A percentile compares a stretch with the other conserved stretches of the same genome.
These are phyloP conservation scores for Quercus engelmannii DNA, from an alignment of 306 rosid species.

Conservation along the genomic window DNA sequence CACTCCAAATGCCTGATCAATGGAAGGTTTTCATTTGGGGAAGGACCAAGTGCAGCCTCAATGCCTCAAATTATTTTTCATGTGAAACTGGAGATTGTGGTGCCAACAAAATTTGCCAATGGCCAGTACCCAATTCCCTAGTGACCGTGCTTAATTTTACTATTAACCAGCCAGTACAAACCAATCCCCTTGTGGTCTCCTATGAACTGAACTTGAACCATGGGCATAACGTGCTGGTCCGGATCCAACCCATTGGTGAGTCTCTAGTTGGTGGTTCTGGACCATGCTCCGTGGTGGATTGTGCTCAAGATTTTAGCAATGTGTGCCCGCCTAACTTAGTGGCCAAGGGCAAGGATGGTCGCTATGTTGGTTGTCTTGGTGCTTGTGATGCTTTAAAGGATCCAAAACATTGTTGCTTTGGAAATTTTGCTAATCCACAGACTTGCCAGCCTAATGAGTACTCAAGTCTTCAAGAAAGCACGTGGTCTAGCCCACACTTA, in stretches of 20 bases:
- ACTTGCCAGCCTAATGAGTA: conserved; percentile 8
- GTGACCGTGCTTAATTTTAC: conserved; percentile 25
- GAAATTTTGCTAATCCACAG: background rate
- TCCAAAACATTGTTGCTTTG: conserved; percentile 31
- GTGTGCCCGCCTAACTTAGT: conserved; percentile 15
- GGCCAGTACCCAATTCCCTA: conserved; percentile 10
- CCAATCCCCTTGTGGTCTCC: conserved; percentile 14
- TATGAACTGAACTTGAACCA: conserved; percentile 40
- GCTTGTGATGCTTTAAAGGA: conserved; percentile 31
- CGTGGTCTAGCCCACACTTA: conserved; percentile 26
- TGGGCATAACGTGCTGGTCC: conserved; percentile 28
- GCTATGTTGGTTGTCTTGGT: conserved; percentile 32
- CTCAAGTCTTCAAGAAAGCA: conserved; percentile 5
- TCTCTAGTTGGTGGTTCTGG: conserved; percentile 22
- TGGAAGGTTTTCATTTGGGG: too few species aligned
- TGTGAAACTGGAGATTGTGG: conserved; percentile 30
- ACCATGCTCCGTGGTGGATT: conserved; percentile 29
- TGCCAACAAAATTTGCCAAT: conserved; percentile 10
- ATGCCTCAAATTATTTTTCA: conserved; percentile 8
- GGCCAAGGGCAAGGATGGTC: background rate
- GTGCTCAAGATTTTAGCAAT: conserved; percentile 2
- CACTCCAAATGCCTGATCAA: too few species aligned
- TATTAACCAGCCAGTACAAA: background rate
- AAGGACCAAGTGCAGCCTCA: too few species aligned
- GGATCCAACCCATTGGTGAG: conserved; percentile 30